Base-by-base conservation (phyloP, 2,329 filamentous ascomycete species). In the Scytalidium lignicola region DNA sequence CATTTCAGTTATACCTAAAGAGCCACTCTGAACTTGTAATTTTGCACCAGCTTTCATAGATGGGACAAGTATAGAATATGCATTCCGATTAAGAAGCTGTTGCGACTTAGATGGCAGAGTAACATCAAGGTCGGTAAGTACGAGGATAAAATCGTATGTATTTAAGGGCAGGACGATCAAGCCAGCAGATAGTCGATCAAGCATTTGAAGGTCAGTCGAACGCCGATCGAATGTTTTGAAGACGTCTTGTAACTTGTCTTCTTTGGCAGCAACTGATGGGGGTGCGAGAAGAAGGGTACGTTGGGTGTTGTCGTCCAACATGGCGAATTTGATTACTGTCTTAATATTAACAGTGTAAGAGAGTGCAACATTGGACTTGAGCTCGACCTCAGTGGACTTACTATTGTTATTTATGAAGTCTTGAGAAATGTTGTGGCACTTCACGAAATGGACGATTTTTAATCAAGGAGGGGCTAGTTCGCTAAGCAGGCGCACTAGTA, bases 141-240 rank as follows among this genome's bases (percentile, higher is more conserved):
- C 78, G 43, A 96, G 79, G 41, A 97, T 80, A 41, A 87, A 71
- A 65, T 95, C 88, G 74, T 99, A 99, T 48, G 88, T 87, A 44
- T 80, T 73, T 47, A 79, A 59, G 1, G 91, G 86, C 0, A 99
- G 82, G 7, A 83, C 74, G 50, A 93, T 88, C 32, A 96, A 76
- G 53, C 90, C 90, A 29, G 88, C 80, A 2, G 88, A 83, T 39
- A 99, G 80, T 46, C 93, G 89, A 71, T 99, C 93, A 53, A 99
- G 86, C 93, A 99, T 99, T 69, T 97, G 93, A 46, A 99, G 78
- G 65, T 99, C 93, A 53, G 90, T 92, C 42, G 79, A 74, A 55
- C 78, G 73, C 64, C 90, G 85, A 67, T 93, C 83, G 72, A 89
- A 83, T 50, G 82, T 74, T 51, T 82, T 75, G 62, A 95, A 80